phyloP scores from a whole-genome alignment of 2,329 filamentous ascomycete genomes.

The Blastomyces emzantsi region DNA sequence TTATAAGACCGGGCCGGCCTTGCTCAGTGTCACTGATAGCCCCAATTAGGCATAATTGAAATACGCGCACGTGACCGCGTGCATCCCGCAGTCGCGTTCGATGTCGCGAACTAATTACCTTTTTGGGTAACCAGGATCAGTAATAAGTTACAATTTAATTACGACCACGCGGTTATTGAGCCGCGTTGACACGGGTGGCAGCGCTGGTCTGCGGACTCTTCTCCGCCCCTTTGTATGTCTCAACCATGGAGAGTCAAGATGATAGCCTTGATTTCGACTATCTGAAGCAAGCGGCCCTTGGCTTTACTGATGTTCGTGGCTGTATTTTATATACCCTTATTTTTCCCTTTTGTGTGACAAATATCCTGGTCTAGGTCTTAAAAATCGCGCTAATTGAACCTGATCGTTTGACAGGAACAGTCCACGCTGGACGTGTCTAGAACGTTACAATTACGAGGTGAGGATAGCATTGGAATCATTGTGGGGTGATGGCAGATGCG shows the following conservation, averaged over 20 bases:
- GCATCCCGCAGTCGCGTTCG: not conserved
- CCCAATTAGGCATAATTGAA: constrained; percentile 7
- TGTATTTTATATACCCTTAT: not conserved
- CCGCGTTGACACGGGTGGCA: not conserved
- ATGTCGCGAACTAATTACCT: not conserved
- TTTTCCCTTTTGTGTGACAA: not conserved
- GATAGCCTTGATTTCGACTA: constrained; percentile 35
- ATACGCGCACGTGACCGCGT: constrained; percentile 9
- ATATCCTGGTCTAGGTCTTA: not conserved
- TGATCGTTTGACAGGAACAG: constrained; percentile 7
- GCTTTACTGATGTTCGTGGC: constrained; percentile 30
- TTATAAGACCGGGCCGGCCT: no score
- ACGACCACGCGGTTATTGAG: not conserved
- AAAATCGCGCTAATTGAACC: constrained; percentile 7
- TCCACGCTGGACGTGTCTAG: constrained; percentile 2
- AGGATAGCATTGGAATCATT: not conserved
- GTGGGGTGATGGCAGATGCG: not conserved
- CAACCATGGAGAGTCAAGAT: constrained; percentile 31
- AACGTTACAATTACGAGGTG: constrained; percentile 4
- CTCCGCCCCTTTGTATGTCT: not conserved
- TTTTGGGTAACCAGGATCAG: not conserved
- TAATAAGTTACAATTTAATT: not conserved
- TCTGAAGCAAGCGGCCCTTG: constrained; percentile 35
- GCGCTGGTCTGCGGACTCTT: not conserved
- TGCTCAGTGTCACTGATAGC: not conserved